A percentile compares a stretch with the other conserved stretches of the same genome.
Evolutionary conservation across 176 grass and related monocot species (phyloP).

Genomic region (Avena sativa): DNA sequence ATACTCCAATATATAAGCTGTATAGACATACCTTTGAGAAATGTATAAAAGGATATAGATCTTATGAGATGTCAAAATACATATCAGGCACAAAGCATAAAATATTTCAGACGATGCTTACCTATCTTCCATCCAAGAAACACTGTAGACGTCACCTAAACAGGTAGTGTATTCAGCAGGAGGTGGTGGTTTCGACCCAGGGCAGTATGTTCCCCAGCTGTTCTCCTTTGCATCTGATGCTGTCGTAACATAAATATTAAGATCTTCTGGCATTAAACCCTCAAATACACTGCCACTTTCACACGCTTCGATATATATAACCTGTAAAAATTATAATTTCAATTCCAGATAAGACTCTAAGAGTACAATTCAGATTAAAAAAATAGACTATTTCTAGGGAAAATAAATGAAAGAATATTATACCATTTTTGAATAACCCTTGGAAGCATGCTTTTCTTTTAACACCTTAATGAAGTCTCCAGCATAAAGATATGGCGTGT

Average conservation of each 20-base stretch:
- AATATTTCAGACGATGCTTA: constrained; percentile 32
- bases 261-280: constrained; percentile 77
- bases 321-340: constrained; percentile 46
- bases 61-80: constrained; percentile 16
- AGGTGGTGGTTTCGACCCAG: constrained; percentile 63
- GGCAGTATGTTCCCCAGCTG: constrained; percentile 93
- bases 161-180: constrained; percentile 78
- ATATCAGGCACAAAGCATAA: neutral
- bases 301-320: constrained; percentile 95
- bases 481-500: constrained; percentile 75
- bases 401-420: neutral
- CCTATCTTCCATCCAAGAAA: constrained; percentile 99
- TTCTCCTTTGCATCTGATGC: constrained; percentile 77
- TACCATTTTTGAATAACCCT: constrained; percentile 91
- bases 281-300: constrained; percentile 98
- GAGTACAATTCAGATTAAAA: neutral
- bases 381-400: neutral
- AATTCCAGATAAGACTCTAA: constrained; percentile 7
- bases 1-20: neutral
- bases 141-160: constrained; percentile 88
- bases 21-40: constrained; percentile 32
- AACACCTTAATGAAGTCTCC: constrained; percentile 83
- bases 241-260: constrained; percentile 88
- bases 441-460: constrained; percentile 75
- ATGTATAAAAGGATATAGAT: neutral